Base-by-base conservation (phyloP, 1,139 yeast species). In the Saccharomyces hybrid region DNA sequence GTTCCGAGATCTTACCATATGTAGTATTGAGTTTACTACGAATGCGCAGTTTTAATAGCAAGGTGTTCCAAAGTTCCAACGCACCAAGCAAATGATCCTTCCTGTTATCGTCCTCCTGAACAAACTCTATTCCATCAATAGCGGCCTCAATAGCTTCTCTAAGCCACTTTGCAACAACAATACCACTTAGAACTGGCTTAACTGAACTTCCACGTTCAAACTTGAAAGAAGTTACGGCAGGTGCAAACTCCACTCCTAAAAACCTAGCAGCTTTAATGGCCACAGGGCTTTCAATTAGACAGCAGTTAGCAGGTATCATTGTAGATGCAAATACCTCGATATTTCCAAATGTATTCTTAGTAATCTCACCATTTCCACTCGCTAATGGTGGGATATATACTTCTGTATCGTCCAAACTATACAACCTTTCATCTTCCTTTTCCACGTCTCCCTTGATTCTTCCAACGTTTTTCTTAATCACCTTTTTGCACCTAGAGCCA, bases 151-250 rank as follows among this genome's bases (percentile, higher is more conserved):
- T 76, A 0, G 96, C 96, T 47, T 88, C 95, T 57, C 75, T 74
- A 60, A 73, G 81, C 62, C 84, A 84, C 32, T 66, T 64, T 3
- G 86, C 84, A 8, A 91, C 82, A 2, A 93, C 86, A 28, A 90
- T 79, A 1, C 99, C 99, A 2, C 85, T 83, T 53, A 84, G 80
- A 54, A 76, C 75, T 0, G 96, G 95, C 23, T 82, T 82, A 0
- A 86, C 84, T 3, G 72, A 72, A 14, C 67, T 62, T 2, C 68
- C 67, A 56, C 67, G 66, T 51, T 75, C 77, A 69, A 88, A 93
- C 56, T 88, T 93, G 72, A 95, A 91, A 0, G 95, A 90, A 3
- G 85, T 83, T 4, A 91, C 89, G 0, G 97, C 98, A 50, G 81
- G 83, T 0, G 97, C 98, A 71, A 78, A 90, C 63, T 89, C 96